phyloP scores from a whole-genome alignment of 768 basidiomycete genomes.

The Xanthoconium purpureum region DNA sequence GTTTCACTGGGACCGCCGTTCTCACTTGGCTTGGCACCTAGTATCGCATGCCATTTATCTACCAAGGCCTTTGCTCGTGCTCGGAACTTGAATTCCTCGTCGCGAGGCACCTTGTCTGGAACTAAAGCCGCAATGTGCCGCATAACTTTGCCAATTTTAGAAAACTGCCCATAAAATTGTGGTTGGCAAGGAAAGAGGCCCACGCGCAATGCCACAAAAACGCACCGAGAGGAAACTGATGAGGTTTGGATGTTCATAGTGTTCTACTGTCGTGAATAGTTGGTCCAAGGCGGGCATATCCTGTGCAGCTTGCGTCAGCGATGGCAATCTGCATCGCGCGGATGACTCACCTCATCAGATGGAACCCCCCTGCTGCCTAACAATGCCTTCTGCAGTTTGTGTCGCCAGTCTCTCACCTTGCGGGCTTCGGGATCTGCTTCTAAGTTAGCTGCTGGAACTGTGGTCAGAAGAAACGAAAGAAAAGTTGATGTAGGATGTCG shows the following conservation, averaged over 20 bases:
- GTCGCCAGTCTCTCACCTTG: constrained; percentile 88
- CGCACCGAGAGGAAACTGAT: constrained; percentile 68
- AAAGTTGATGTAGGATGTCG: constrained; percentile 22
- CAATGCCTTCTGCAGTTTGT: constrained; percentile 87
- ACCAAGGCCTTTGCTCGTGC: constrained; percentile 47
- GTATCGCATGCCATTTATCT: constrained; percentile 42
- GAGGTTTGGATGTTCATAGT: constrained; percentile 66
- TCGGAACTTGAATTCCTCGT: constrained; percentile 53
- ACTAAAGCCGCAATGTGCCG: constrained; percentile 52
- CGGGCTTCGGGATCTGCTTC: constrained; percentile 58
- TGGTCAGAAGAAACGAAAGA: constrained; percentile 6
- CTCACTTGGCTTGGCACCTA: constrained; percentile 33
- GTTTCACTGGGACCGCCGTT: constrained; percentile 24
- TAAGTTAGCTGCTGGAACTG: constrained; percentile 36
- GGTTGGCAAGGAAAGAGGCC: constrained; percentile 7
- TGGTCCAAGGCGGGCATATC: constrained; percentile 74
- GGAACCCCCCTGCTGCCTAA: constrained; percentile 62
- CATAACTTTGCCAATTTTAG: constrained; percentile 61
- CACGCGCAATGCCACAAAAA: constrained; percentile 5
- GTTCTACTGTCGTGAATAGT: constrained; percentile 74
- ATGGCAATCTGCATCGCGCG: not conserved
- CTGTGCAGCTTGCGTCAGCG: constrained; percentile 36
- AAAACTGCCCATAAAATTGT: constrained; percentile 27
- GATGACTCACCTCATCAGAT: constrained; percentile 55
- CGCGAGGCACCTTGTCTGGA: constrained; percentile 43